Conservation (phyloP, 257 asterid species). For the Salvia splendens region DNA sequence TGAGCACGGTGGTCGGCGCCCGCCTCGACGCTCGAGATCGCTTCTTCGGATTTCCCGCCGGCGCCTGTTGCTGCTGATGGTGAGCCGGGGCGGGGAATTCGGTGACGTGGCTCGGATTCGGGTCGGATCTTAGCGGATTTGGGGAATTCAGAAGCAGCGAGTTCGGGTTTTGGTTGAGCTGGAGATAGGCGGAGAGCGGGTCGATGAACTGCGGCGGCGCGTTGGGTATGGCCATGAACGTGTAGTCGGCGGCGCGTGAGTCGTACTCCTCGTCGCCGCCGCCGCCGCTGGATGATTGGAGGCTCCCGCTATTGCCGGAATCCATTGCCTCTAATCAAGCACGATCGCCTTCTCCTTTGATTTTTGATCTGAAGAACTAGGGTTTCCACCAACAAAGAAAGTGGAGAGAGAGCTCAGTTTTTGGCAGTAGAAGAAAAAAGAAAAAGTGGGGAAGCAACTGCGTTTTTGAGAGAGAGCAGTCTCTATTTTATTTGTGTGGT, state of each 20-base stretch:
- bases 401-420: no score
- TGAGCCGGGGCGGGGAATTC: background rate
- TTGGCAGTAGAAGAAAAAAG: no score
- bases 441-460: no score
- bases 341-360: no score
- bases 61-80: constrained; percentile 8
- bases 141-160: constrained; percentile 16
- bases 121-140: constrained; percentile 41
- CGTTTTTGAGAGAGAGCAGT: no score
- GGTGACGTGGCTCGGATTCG: constrained; percentile 30
- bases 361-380: no score
- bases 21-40: constrained; percentile 87
- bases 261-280: constrained; percentile 72
- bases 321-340: no score
- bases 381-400: no score
- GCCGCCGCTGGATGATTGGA: constrained; percentile 71
- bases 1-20: constrained; percentile 91
- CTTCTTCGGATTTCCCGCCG: constrained; percentile 69
- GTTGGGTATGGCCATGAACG: constrained; percentile 22
- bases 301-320: constrained; percentile 69
- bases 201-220: constrained; percentile 43
- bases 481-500: no score
- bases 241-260: constrained; percentile 56
- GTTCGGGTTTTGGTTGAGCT: constrained; percentile 30
- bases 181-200: constrained; percentile 51